Percentiles rank a stretch among this genome's conserved stretches.
Conservation (phyloP, 208 protist species). For the Porcisia deanei region DNA sequence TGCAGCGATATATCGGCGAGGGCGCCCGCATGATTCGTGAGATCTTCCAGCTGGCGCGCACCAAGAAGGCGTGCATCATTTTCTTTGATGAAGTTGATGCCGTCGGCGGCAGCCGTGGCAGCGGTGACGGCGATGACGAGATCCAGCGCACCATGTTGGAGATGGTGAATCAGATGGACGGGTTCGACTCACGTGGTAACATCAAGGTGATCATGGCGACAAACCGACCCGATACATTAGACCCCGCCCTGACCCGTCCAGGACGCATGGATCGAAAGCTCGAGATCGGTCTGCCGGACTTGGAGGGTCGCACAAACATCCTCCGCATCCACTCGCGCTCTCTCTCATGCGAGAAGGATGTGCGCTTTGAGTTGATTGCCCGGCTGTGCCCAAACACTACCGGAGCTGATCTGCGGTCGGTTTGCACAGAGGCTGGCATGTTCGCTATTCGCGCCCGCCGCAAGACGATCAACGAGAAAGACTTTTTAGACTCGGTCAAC, state of each 20-base stretch:
- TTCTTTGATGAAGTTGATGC: slow-evolving; percentile 99
- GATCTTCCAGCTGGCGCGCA: slow-evolving; percentile 99
- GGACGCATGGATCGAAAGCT: slow-evolving; percentile 99
- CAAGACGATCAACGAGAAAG: slow-evolving; percentile 99
- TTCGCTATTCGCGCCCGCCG: slow-evolving; percentile 99
- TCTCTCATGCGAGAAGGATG: slow-evolving; percentile 97
- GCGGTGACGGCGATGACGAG: slow-evolving; percentile 98
- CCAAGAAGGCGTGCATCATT: slow-evolving; percentile 99
- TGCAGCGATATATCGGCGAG: slow-evolving; percentile 99
- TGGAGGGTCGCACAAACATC: slow-evolving; percentile 98
- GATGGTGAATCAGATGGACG: slow-evolving; percentile 99
- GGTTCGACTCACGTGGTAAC: slow-evolving; percentile 99
- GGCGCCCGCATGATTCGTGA: slow-evolving; percentile 99
- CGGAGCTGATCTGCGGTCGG: slow-evolving; percentile 96
- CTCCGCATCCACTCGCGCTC: slow-evolving; percentile 98
- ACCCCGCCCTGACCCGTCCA: slow-evolving; percentile 99
- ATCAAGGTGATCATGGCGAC: slow-evolving; percentile 99
- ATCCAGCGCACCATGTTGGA: slow-evolving; percentile 99
- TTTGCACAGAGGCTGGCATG: slow-evolving; percentile 99
- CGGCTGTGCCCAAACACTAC: slow-evolving; percentile 99
- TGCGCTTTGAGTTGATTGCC: slow-evolving; percentile 99
- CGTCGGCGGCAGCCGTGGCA: slow-evolving; percentile 95
- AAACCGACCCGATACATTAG: slow-evolving; percentile 99
- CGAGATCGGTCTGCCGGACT: slow-evolving; percentile 99
- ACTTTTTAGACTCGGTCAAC: slow-evolving; percentile 99